A percentile compares a stretch with the other conserved stretches of the same genome.
phyloP scores from a whole-genome alignment of 192 early-diverging fungal genomes.

The Rhizoclosmatium sp. region DNA sequence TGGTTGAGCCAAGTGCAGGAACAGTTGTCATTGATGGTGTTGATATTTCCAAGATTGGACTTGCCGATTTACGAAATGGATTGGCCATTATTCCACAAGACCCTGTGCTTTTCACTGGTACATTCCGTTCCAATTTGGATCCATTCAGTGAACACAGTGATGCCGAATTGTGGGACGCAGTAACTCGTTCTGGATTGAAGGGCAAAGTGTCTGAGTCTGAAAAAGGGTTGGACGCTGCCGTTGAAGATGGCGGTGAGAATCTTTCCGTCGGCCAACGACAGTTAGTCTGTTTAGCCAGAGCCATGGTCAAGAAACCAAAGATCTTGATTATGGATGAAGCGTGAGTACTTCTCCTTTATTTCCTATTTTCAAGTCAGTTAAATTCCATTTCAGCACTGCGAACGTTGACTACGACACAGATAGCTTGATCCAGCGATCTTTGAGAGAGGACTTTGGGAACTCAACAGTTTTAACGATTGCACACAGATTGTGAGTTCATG shows the following conservation, averaged over 20 bases:
- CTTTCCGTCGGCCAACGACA: slow-evolving; percentile 81
- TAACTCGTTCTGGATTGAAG: slow-evolving; percentile 64
- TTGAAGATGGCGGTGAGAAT: slow-evolving; percentile 85
- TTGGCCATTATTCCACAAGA: slow-evolving; percentile 63
- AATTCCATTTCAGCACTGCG: slow-evolving; percentile 27
- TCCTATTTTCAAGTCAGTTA: slow-evolving; percentile 30
- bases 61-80: slow-evolving; percentile 62
- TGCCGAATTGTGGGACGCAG: slow-evolving; percentile 69
- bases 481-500: slow-evolving; percentile 39
- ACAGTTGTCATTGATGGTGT: slow-evolving; percentile 76
- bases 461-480: slow-evolving; percentile 61
- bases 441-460: slow-evolving; percentile 54
- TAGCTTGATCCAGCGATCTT: slow-evolving; percentile 54
- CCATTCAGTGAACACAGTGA: slow-evolving; percentile 70
- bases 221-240: slow-evolving; percentile 68
- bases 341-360: slow-evolving; percentile 37
- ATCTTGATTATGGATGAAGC: slow-evolving; percentile 53
- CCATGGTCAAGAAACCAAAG: slow-evolving; percentile 58
- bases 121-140: slow-evolving; percentile 75
- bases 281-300: slow-evolving; percentile 63
- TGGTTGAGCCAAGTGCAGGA: slow-evolving; percentile 66
- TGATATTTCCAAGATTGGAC: slow-evolving; percentile 69
- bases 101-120: slow-evolving; percentile 66
- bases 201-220: slow-evolving; percentile 45
- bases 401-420: slow-evolving; percentile 62